Base-by-base conservation (phyloP, 345 rosid species). In the Nasturtium officinale region DNA sequence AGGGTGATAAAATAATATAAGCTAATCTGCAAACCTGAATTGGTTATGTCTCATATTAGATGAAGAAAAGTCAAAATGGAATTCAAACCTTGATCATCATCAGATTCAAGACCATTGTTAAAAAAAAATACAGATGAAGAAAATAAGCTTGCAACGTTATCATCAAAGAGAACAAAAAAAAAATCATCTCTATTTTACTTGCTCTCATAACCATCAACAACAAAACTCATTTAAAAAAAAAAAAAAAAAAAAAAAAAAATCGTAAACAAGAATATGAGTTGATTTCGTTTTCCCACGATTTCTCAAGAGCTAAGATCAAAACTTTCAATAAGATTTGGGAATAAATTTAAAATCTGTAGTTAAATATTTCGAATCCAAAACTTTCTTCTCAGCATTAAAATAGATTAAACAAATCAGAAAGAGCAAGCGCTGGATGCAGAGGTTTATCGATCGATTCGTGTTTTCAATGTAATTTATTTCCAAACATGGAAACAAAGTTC, bases 371-470 rank as follows among this genome's bases (percentile, higher is more conserved):
- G 20, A 54, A 26, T 25, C 33, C 35, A 52, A 51, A 52, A 52
- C 7, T 13, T 25, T 43, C 26, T 48, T 55, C 33, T 53, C 25
- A 77, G 50, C 62, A 69, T 52, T 43, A 42, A 69, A 32, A 57
- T 2, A 23, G 25, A 23, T 23, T 2, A 23, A 23, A 23, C 43
- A 61, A 51, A 51, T 38, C 16, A 61, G 32, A 42, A 61, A 53
- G 74, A 52, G 55, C 7, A 77, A 84, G 82, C 87, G 79, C 87
- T 88, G 93, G 97, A 91, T 91, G 97, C 97, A 91, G 97, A 91
- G 97, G 97, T 91, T 91, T 91, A 89, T 91, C 97, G 96, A 91
- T 86, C 97, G 83, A 82, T 87, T 91, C 96, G 63, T 87, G 91
- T 78, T 74, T 77, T 77, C 72, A 21, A 79, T 46, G 53, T 42